phyloP scores from a whole-genome alignment of 495 filamentous ascomycete genomes.

The Oidiodendron maius region DNA sequence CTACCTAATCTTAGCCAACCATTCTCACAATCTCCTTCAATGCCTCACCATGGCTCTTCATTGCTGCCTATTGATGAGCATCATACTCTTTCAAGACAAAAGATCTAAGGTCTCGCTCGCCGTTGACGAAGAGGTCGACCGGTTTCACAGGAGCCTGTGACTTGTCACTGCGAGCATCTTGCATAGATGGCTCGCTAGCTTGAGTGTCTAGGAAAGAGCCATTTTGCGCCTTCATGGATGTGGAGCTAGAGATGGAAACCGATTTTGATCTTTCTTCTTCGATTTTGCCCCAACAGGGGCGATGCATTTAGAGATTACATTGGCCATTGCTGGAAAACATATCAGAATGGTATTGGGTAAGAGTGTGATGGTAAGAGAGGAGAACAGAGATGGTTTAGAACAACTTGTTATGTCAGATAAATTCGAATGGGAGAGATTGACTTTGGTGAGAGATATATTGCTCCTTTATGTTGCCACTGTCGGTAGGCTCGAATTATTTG shows the following conservation, averaged over 20 bases:
- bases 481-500: too few relatives aligned
- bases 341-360: too few relatives aligned
- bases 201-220: neutral
- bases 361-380: too few relatives aligned
- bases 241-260: neutral
- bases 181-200: neutral
- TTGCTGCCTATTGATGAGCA: constrained; percentile 3
- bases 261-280: too few relatives aligned
- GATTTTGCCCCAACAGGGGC: too few relatives aligned
- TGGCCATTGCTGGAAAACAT: too few relatives aligned
- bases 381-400: too few relatives aligned
- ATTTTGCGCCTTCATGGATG: neutral
- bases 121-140: neutral
- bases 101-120: constrained; percentile 6
- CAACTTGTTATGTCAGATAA: too few relatives aligned
- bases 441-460: too few relatives aligned
- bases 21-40: constrained; percentile 5
- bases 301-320: too few relatives aligned
- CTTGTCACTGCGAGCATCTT: neutral
- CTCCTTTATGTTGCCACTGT: too few relatives aligned
- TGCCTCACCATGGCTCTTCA: constrained; percentile 2
- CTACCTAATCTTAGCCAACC: neutral
- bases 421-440: too few relatives aligned
- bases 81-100: constrained; percentile 8
- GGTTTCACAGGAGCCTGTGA: neutral